phyloP scores from a whole-genome alignment of 768 basidiomycete species.

The Trametes gibbosa region DNA sequence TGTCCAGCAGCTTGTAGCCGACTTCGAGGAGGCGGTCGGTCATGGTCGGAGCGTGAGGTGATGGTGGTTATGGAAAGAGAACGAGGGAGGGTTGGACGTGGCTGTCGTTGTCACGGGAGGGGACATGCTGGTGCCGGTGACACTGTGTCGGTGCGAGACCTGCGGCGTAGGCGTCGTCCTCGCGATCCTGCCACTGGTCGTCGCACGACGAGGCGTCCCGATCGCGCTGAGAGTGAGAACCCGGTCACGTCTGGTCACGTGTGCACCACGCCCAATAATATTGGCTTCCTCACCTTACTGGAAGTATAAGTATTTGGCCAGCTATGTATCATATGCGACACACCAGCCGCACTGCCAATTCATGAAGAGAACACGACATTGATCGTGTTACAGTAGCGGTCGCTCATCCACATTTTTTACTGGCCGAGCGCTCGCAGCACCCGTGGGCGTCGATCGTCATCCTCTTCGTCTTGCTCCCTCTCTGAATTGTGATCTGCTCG shows the following conservation, averaged over 20 bases:
- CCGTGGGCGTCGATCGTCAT: too few species aligned
- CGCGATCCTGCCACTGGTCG: background rate
- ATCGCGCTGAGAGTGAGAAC: background rate
- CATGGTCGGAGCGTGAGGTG: constrained; percentile 15
- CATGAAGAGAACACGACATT: too few species aligned
- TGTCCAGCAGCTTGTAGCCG: constrained; percentile 38
- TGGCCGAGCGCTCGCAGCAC: too few species aligned
- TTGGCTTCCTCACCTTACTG: too few species aligned
- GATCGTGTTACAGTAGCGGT: too few species aligned
- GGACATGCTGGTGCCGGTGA: background rate
- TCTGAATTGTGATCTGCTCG: too few species aligned
- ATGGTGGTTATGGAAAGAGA: background rate
- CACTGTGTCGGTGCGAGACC: background rate
- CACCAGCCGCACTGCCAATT: too few species aligned
- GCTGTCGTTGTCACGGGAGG: background rate
- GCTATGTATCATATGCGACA: too few species aligned
- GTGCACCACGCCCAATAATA: too few species aligned
- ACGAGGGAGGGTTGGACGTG: background rate
- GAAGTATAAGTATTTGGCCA: too few species aligned
- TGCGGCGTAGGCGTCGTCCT: background rate
- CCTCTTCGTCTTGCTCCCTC: too few species aligned
- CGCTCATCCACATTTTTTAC: too few species aligned
- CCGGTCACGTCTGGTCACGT: constrained; percentile 2
- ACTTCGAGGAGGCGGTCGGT: constrained; percentile 31
- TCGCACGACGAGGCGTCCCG: background rate